These are phyloP conservation scores for Wallacemonas sp. DNA, from an alignment of 208 protist species.

Conservation along the genomic window DNA sequence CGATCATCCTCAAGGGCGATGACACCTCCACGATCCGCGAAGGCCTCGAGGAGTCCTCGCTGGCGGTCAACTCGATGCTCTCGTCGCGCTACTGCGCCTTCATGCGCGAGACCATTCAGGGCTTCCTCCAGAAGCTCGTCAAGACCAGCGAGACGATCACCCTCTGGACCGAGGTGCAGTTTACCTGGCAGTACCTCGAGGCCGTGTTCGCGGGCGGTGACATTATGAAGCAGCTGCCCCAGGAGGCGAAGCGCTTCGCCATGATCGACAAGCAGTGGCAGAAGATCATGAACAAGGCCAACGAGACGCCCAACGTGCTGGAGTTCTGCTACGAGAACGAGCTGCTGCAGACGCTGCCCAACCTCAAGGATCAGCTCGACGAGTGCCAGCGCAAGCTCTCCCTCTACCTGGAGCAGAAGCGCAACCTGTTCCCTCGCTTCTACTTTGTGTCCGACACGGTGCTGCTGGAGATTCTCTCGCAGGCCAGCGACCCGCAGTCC, in stretches of 20 bases:
- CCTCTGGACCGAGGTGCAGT: slow-evolving; percentile 94
- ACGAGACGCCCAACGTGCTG: slow-evolving; percentile 94
- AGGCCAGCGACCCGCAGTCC: slow-evolving; percentile 93
- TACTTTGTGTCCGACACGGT: slow-evolving; percentile 99
- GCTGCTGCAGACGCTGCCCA: slow-evolving; percentile 93
- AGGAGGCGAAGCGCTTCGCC: slow-evolving; percentile 96
- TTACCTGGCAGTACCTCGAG: slow-evolving; percentile 97
- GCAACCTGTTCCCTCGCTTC: slow-evolving; percentile 97
- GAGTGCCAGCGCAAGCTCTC: slow-evolving; percentile 97
- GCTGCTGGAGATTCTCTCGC: slow-evolving; percentile 97
- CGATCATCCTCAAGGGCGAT: slow-evolving; percentile 93
- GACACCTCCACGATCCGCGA: slow-evolving; percentile 90
- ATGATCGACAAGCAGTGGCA: slow-evolving; percentile 97
- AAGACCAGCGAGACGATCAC: slow-evolving; percentile 92
- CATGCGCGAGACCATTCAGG: slow-evolving; percentile 91
- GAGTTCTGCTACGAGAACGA: slow-evolving; percentile 97
- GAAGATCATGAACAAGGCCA: slow-evolving; percentile 97
- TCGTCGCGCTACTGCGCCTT: slow-evolving; percentile 94
- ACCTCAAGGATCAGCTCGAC: slow-evolving; percentile 96
- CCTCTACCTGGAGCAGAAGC: slow-evolving; percentile 98
- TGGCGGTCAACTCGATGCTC: slow-evolving; percentile 93
- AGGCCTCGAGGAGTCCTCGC: slow-evolving; percentile 95
- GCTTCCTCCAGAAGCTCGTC: slow-evolving; percentile 92
- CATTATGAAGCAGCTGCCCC: slow-evolving; percentile 97
- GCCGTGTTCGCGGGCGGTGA: slow-evolving; percentile 97